A percentile compares a stretch with the other conserved stretches of the same genome.
Evolutionary conservation across 2,329 filamentous ascomycete species (phyloP).

Genomic region (Clarireedia homoeocarpa): DNA sequence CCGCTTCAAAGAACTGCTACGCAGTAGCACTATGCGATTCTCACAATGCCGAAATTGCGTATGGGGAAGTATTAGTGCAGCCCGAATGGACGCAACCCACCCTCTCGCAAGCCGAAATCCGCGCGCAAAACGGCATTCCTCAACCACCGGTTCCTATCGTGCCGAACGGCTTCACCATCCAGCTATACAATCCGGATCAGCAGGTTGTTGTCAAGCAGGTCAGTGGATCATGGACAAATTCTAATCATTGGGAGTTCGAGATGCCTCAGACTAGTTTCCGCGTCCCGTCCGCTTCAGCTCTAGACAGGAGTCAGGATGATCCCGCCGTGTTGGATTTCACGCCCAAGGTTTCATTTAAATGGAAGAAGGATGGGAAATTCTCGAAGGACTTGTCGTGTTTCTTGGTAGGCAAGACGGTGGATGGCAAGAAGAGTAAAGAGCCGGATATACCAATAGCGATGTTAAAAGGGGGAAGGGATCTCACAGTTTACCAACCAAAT

Average conservation of each 20-base stretch:
- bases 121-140: conserved; percentile 56
- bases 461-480: conserved; percentile 59
- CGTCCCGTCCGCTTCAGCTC: conserved; percentile 64
- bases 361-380: conserved; percentile 81
- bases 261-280: conserved; percentile 82
- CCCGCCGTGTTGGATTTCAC: conserved; percentile 46
- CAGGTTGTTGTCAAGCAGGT: conserved; percentile 63
- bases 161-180: conserved; percentile 72
- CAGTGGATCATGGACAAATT: conserved; percentile 70
- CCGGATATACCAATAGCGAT: conserved; percentile 93
- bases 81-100: conserved; percentile 82
- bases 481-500: conserved; percentile 92
- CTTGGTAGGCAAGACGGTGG: conserved; percentile 69
- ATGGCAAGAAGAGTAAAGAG: conserved; percentile 74
- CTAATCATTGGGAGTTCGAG: conserved; percentile 83
- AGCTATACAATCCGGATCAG: conserved; percentile 92
- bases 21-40: conserved; percentile 80
- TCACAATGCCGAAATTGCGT: conserved; percentile 72
- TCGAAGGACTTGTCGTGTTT: conserved; percentile 85
- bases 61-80: conserved; percentile 74
- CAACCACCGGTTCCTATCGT: conserved; percentile 63
- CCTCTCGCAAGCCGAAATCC: conserved; percentile 72
- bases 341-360: conserved; percentile 76
- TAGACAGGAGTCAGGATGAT: conserved; percentile 66
- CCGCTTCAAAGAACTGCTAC: conserved; percentile 72